Evolutionary conservation across 306 rosid species (phyloP), one percentile per base, ranked within the genome.

Genomic region (Citrullus mucosospermus): DNA sequence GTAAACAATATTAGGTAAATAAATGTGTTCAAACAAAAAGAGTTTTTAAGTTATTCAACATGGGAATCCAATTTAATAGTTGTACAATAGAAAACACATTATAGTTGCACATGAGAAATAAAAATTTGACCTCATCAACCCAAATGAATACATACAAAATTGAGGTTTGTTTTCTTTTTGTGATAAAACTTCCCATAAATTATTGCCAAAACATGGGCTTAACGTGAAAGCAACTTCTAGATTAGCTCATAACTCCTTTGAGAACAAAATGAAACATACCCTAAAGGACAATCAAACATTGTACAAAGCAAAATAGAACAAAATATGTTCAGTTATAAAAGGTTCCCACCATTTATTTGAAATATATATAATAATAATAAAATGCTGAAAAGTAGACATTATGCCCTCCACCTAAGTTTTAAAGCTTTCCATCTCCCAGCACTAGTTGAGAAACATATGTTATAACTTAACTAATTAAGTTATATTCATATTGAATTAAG

Each of bases 151-250:
- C 44, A 44, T 69, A 11, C 32, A 69, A 68, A n/a, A 0, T 69
- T 20, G 34, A 22, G 7, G 16, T 1, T 7, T 48, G 13, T 14
- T 48, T 25, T 5, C 39, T 50, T 71, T 48, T 72, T 28, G 15
- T 9, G 22, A 72, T 16, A 28, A 48, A 72, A 28, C 8, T 72
- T 50, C 2, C 25, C 77, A 72, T 28, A 72, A 44, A 48, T 48
- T 48, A 50, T 72, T 72, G 60, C 60, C 77, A 72, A 72, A 72
- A 72, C 77, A 72, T 50, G 77, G 25, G 41, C 39, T 48, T 72
- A 48, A 72, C 77, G 77, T 53, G 17, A 48, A 72, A 50, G 77
- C 59, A 72, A 72, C 77, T 50, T 50, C 43, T 48, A 8, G 48
- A 48, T 28, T 48, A 13, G 22, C 38, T 46, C 57, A 46, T 70